These are phyloP conservation scores for Neonectria neomacrospora DNA, from an alignment of 2,329 filamentous ascomycete genomes.

Conservation along the genomic window DNA sequence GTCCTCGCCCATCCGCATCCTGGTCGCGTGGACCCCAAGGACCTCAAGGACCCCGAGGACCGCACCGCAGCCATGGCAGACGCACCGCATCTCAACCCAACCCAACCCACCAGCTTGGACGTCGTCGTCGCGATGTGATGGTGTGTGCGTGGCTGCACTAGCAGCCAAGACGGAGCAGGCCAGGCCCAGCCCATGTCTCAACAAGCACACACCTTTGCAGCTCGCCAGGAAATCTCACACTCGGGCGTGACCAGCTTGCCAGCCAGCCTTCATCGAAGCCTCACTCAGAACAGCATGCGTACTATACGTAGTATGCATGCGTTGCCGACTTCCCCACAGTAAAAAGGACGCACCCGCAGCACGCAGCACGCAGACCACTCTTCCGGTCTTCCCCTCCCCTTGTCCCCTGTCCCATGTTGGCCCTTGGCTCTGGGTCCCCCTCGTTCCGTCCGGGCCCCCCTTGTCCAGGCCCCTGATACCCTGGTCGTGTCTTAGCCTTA, in stretches of 20 bases:
- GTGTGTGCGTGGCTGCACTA: background rate
- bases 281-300: background rate
- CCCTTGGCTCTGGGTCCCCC: conserved; percentile 8
- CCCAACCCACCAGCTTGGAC: background rate
- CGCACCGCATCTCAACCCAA: background rate
- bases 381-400: background rate
- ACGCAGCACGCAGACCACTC: background rate
- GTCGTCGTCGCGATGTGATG: background rate
- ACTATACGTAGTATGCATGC: background rate
- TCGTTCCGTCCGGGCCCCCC: background rate
- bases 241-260: too few relatives aligned
- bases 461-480: background rate
- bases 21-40: conserved; percentile 1
- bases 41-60: background rate
- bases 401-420: conserved; percentile 4
- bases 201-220: background rate
- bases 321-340: conserved; percentile 4
- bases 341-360: conserved; percentile 3
- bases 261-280: too few relatives aligned
- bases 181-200: background rate
- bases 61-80: background rate
- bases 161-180: background rate
- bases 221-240: background rate
- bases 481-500: background rate
- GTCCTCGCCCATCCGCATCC: background rate